Evolutionary conservation across 768 basidiomycete species (phyloP).

Genomic region (Lactifluus volemus): DNA sequence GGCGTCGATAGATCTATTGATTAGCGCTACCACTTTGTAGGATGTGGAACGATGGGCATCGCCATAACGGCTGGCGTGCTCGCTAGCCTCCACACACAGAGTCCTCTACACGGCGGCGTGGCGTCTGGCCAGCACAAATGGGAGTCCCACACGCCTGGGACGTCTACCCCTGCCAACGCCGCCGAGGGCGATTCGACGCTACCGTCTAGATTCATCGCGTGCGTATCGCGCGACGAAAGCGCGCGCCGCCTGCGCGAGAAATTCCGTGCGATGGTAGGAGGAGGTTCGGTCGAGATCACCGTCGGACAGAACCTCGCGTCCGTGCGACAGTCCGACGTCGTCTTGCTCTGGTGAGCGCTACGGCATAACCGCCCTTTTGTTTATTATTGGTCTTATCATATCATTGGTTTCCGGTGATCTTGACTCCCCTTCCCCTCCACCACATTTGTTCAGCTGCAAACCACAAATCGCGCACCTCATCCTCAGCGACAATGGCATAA

Average conservation of each 20-base stretch:
- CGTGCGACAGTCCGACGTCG: slow-evolving; percentile 67
- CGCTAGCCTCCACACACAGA: slow-evolving; percentile 59
- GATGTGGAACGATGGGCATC: slow-evolving; percentile 98
- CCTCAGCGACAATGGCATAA: slow-evolving; percentile 64
- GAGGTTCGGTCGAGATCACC: slow-evolving; percentile 59
- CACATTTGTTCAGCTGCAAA: slow-evolving; percentile 61
- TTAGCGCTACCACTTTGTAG: slow-evolving; percentile 32
- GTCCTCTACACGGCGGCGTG: slow-evolving; percentile 18
- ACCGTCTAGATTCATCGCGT: slow-evolving; percentile 77
- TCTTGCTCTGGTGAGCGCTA: slow-evolving; percentile 71
- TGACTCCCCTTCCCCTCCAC: not conserved
- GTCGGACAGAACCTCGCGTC: slow-evolving; percentile 65
- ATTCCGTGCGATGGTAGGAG: slow-evolving; percentile 54
- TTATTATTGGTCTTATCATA: no score
- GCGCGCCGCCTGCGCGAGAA: slow-evolving; percentile 53
- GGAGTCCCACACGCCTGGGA: slow-evolving; percentile 67
- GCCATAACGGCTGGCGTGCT: slow-evolving; percentile 91
- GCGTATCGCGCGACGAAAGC: slow-evolving; percentile 73
- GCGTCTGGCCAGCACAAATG: slow-evolving; percentile 37
- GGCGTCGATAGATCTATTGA: slow-evolving; percentile 5
- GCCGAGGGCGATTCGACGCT: slow-evolving; percentile 54
- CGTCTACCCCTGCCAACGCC: slow-evolving; percentile 47
- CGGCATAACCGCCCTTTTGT: no score
- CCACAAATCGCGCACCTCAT: slow-evolving; percentile 79
- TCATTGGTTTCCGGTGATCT: no score